phyloP scores from a whole-genome alignment of 768 basidiomycete species.

The Daedaleopsis nitida region DNA sequence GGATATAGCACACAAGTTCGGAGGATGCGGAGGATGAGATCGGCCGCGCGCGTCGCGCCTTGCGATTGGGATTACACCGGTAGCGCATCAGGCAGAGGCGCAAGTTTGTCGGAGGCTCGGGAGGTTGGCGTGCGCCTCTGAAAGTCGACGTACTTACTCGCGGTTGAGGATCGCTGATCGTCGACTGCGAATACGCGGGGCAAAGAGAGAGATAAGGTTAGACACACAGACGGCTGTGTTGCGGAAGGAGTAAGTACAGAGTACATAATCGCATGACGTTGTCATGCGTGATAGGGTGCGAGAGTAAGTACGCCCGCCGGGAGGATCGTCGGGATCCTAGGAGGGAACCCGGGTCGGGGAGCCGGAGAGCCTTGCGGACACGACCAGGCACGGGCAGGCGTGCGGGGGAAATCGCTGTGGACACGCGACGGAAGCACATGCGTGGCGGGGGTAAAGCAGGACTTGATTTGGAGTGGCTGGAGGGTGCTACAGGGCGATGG shows the following conservation, averaged over 20 bases:
- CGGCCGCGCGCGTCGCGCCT: no score
- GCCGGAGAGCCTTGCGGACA: not conserved
- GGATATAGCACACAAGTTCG: not conserved
- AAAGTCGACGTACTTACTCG: not conserved
- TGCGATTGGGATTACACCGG: not conserved
- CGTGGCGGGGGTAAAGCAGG: not conserved
- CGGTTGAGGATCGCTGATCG: not conserved
- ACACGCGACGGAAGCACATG: not conserved
- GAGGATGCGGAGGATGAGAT: not conserved
- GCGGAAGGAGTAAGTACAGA: not conserved
- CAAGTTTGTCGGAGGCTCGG: not conserved
- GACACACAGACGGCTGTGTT: not conserved
- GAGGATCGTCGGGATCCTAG: not conserved
- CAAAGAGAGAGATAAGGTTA: not conserved
- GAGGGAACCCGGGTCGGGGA: not conserved
- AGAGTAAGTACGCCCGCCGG: not conserved
- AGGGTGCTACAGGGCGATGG: not conserved
- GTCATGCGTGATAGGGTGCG: not conserved
- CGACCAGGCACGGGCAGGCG: not conserved
- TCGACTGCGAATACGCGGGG: not conserved
- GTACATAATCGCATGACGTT: not conserved
- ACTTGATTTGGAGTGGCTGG: not conserved
- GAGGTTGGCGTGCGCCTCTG: not conserved
- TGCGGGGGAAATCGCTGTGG: not conserved
- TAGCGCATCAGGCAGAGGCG: not conserved